Evolutionary conservation across 2,329 filamentous ascomycete genomes (phyloP).

Genomic region (Bipolaris zeicola): DNA sequence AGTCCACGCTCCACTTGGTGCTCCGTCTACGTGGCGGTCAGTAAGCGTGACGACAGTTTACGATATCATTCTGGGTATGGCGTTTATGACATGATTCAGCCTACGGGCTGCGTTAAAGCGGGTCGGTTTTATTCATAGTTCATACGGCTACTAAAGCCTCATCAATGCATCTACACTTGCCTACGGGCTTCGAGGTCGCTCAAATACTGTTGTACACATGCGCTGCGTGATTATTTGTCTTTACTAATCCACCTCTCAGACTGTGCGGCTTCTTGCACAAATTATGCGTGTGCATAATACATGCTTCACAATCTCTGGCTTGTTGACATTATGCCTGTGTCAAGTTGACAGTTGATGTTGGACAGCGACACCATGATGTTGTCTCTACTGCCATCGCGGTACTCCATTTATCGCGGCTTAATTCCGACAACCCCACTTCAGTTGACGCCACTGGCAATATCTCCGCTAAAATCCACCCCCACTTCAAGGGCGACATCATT

Average conservation of each 20-base stretch:
- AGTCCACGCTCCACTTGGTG: slow-evolving; percentile 69
- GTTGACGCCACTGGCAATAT: slow-evolving; percentile 17
- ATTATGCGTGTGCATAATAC: too few relatives aligned
- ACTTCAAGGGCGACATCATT: neutral
- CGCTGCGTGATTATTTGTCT: slow-evolving; percentile 1
- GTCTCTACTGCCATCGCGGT: neutral
- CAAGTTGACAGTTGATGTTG: neutral
- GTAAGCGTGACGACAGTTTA: slow-evolving; percentile 44
- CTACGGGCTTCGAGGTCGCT: slow-evolving; percentile 38
- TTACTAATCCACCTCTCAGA: neutral
- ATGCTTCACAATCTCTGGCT: neutral
- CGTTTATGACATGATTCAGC: slow-evolving; percentile 37
- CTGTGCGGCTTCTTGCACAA: neutral
- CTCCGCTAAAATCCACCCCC: slow-evolving; percentile 25
- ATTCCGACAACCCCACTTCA: slow-evolving; percentile 18
- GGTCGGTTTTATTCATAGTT: slow-evolving; percentile 39
- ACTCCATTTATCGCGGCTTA: slow-evolving; percentile 8
- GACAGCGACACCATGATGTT: neutral
- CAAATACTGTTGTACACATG: slow-evolving; percentile 7
- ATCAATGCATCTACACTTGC: slow-evolving; percentile 41
- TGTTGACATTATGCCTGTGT: neutral
- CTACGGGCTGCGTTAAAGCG: slow-evolving; percentile 27
- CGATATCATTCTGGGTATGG: slow-evolving; percentile 34
- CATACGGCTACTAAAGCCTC: slow-evolving; percentile 23
- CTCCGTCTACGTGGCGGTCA: slow-evolving; percentile 63